Percentiles rank a stretch among this genome's conserved stretches.
phyloP scores from a whole-genome alignment of 2,329 filamentous ascomycete species.

The Orbilia javanica region DNA sequence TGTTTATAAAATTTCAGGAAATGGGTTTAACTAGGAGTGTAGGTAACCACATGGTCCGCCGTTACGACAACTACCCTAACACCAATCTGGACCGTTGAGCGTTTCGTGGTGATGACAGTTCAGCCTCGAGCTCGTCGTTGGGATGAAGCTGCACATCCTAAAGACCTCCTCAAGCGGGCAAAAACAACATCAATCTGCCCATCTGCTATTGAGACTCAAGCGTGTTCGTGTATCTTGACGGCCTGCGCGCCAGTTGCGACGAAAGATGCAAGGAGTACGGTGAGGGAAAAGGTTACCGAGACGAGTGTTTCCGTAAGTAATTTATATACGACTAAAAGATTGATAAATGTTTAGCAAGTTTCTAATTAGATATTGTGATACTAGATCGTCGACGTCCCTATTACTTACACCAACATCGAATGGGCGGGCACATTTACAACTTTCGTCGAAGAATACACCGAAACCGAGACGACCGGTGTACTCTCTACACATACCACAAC shows the following conservation, averaged over 20 bases:
- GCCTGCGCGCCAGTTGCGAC: slow-evolving; percentile 11
- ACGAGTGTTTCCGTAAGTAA: background rate
- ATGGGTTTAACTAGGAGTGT: background rate
- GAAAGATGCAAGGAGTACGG: slow-evolving; percentile 27
- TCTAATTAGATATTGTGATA: background rate
- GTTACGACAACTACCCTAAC: slow-evolving; percentile 8
- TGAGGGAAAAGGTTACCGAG: slow-evolving; percentile 6
- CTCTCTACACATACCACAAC: slow-evolving; percentile 38
- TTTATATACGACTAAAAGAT: too few relatives aligned
- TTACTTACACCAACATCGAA: slow-evolving; percentile 43
- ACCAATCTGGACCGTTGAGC: slow-evolving; percentile 39
- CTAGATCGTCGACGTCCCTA: background rate
- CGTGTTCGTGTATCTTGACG: slow-evolving; percentile 37
- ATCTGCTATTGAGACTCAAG: slow-evolving; percentile 22
- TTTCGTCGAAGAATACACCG: slow-evolving; percentile 7
- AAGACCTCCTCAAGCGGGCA: slow-evolving; percentile 24
- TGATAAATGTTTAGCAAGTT: background rate
- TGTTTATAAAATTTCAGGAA: background rate
- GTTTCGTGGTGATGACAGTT: slow-evolving; percentile 31
- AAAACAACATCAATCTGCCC: slow-evolving; percentile 51
- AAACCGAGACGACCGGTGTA: background rate
- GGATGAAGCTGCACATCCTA: slow-evolving; percentile 3
- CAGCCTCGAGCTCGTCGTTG: slow-evolving; percentile 5
- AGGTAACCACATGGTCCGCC: slow-evolving; percentile 27
- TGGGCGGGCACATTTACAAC: slow-evolving; percentile 17